Evolutionary conservation across 352 stramenopile genomes (phyloP).

Genomic region (Pythium volutum): DNA sequence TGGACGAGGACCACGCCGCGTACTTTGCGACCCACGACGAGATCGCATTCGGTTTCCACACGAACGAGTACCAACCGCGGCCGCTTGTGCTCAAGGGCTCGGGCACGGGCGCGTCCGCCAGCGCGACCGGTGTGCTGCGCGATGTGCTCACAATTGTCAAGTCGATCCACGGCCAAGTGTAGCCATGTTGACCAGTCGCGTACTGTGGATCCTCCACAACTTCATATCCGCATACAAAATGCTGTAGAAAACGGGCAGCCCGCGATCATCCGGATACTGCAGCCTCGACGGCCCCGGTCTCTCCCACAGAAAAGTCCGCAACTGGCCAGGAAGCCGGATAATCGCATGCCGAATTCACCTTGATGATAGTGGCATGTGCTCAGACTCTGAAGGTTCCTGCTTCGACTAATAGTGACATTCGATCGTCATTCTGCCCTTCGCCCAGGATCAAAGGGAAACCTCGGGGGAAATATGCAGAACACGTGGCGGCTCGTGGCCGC

Average conservation of each 20-base stretch:
- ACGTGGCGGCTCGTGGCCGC: slow-evolving; percentile 10
- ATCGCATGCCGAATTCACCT: background rate
- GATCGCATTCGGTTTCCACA: slow-evolving; percentile 68
- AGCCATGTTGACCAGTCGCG: background rate
- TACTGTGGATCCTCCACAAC: slow-evolving; percentile 2
- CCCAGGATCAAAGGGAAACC: background rate
- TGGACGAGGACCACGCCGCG: slow-evolving; percentile 59
- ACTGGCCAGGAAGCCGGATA: slow-evolving; percentile 3
- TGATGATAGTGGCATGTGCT: background rate
- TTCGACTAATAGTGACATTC: background rate
- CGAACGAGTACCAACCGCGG: slow-evolving; percentile 65
- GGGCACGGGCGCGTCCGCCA: slow-evolving; percentile 55
- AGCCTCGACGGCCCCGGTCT: slow-evolving; percentile 1
- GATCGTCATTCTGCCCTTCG: background rate
- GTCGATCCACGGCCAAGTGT: slow-evolving; percentile 45
- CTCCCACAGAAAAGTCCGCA: background rate
- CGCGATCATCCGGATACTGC: slow-evolving; percentile 11
- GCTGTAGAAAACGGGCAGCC: slow-evolving; percentile 6
- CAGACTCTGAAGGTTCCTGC: background rate
- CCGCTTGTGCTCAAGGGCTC: slow-evolving; percentile 70
- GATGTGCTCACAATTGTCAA: slow-evolving; percentile 76
- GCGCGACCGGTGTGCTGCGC: slow-evolving; percentile 67
- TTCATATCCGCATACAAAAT: slow-evolving; percentile 6
- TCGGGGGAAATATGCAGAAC: background rate
- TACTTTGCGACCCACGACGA: slow-evolving; percentile 69